Percentiles rank a stretch among this genome's conserved stretches.
Evolutionary conservation across 148 eudicot species (phyloP).

Genomic region (Rhododendron kiyosumense): DNA sequence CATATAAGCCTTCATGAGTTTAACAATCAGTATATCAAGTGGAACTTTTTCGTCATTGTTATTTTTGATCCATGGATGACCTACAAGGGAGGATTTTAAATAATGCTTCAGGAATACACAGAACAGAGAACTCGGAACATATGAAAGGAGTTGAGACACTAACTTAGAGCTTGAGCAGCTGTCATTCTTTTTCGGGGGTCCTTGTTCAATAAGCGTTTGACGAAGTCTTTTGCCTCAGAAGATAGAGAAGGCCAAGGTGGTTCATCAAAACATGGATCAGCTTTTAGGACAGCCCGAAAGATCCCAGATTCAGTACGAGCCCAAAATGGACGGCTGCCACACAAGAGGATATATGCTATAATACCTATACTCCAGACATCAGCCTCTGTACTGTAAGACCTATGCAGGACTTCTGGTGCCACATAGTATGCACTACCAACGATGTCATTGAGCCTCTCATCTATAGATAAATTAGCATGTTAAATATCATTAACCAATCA

Average conservation of each 20-base stretch:
- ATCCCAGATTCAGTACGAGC: conserved; percentile 98
- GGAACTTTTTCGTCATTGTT: conserved; percentile 52
- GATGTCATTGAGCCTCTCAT: conserved; percentile 86
- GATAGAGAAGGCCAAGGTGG: conserved; percentile 90
- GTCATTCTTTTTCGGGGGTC: conserved; percentile 96
- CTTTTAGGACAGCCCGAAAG: conserved; percentile 80
- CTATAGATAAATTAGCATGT: conserved; percentile 31
- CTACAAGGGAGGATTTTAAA: conserved; percentile 30
- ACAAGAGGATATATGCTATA: conserved; percentile 79
- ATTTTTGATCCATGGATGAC: conserved; percentile 87
- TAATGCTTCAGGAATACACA: not conserved
- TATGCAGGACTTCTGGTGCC: conserved; percentile 96
- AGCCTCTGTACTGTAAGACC: conserved; percentile 88
- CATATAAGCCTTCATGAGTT: conserved; percentile 73
- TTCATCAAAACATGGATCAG: conserved; percentile 88
- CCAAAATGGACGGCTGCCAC: conserved; percentile 99
- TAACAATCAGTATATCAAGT: conserved; percentile 66
- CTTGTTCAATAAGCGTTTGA: conserved; percentile 76
- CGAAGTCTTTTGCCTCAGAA: conserved; percentile 82
- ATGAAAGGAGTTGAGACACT: conserved; percentile 38
- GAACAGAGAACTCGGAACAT: not conserved
- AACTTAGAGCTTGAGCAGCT: conserved; percentile 86
- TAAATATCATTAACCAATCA: not conserved
- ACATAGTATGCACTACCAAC: conserved; percentile 99
- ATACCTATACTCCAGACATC: conserved; percentile 99